Evolutionary conservation across 495 filamentous ascomycete species (phyloP).

Genomic region (Neurospora sp.): DNA sequence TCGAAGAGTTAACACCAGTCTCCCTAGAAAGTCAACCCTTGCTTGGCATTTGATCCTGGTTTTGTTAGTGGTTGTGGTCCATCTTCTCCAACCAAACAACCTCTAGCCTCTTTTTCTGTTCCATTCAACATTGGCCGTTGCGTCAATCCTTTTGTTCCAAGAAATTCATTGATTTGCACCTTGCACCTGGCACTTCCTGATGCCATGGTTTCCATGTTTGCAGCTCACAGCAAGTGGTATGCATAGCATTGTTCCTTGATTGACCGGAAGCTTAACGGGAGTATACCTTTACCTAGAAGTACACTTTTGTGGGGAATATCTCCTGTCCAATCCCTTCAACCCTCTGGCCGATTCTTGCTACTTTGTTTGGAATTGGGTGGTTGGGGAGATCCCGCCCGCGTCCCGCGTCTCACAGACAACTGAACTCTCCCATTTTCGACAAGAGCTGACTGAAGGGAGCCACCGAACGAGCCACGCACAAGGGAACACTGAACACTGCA

Average conservation of each 20-base stretch:
- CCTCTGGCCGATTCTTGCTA: background rate
- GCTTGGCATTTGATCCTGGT: background rate
- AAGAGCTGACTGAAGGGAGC: background rate
- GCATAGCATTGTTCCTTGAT: background rate
- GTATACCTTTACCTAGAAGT: background rate
- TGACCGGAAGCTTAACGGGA: background rate
- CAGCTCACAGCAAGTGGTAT: background rate
- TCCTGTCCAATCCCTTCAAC: background rate
- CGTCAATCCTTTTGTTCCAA: background rate
- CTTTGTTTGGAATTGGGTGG: slow-evolving; percentile 1
- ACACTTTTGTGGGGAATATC: background rate
- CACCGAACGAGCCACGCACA: background rate
- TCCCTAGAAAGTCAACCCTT: background rate
- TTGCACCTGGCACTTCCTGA: background rate
- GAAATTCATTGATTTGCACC: background rate
- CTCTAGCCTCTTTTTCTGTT: background rate
- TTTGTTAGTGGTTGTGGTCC: background rate
- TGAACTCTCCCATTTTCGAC: background rate
- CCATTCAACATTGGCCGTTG: background rate
- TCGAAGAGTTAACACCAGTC: background rate
- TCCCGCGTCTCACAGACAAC: background rate
- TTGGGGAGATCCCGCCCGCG: background rate
- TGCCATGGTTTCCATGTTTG: background rate
- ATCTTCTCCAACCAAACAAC: background rate
- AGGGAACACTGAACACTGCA: background rate